A percentile compares a stretch with the other conserved stretches of the same genome.
These are phyloP conservation scores for Curvularia lunata DNA, from an alignment of 2,329 filamentous ascomycete genomes.

Conservation along the genomic window DNA sequence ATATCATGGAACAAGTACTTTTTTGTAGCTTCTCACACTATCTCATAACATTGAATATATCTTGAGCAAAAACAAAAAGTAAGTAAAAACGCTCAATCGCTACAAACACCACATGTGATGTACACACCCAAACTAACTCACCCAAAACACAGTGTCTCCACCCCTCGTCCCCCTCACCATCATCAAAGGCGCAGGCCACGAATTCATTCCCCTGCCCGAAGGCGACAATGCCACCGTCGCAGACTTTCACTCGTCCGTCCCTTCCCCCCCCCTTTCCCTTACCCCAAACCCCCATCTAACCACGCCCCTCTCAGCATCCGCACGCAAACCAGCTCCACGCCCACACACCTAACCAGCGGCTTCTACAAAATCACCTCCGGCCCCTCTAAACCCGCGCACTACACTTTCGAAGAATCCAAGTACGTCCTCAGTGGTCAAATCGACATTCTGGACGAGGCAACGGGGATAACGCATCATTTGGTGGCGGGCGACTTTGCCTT, in stretches of 20 bases:
- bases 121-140: not conserved
- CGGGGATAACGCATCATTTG: conserved; percentile 26
- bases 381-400: conserved; percentile 20
- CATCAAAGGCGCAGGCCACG: conserved; percentile 31
- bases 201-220: conserved; percentile 24
- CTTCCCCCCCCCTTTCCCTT: not conserved
- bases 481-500: conserved; percentile 31
- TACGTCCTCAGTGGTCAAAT: conserved; percentile 29
- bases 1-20: not conserved
- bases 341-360: conserved; percentile 26
- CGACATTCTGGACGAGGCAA: conserved; percentile 28
- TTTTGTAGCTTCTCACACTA: not conserved
- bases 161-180: conserved; percentile 28
- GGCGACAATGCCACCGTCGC: conserved; percentile 29
- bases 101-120: not conserved
- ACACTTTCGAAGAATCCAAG: conserved; percentile 30
- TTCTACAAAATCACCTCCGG: conserved; percentile 32
- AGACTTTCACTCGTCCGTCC: conserved; percentile 26
- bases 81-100: not conserved
- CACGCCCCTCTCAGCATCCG: conserved; percentile 8
- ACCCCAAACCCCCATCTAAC: not conserved
- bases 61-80: not conserved
- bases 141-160: conserved; percentile 9
- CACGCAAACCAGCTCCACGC: conserved; percentile 22
- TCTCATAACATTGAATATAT: not conserved